Base-by-base conservation (phyloP, 2,329 filamentous ascomycete species). In the Penicillium sp. region DNA sequence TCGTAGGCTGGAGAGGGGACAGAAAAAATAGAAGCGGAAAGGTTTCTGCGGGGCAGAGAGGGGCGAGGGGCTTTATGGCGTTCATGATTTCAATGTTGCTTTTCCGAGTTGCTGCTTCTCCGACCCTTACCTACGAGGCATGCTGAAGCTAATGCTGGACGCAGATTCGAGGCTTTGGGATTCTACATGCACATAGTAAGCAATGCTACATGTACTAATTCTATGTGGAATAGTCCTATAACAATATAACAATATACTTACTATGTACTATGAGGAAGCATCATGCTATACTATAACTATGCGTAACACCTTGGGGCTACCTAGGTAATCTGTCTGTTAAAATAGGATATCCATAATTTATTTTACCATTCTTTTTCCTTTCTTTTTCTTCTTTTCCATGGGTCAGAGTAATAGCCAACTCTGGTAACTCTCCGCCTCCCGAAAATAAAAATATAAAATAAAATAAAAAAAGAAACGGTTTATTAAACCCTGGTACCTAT, bases 11-110 rank as follows among this genome's bases (percentile, higher is more conserved):
- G 43, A 38, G 52, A 27, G 35, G 27, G 54, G 42, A 43, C 17
- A 37, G 58, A 57, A 56, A 57, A 61, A 64, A 61, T 62, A 61
- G 61, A 58, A 65, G 56, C 59, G 57, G 61, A 60, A 37, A 61
- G 52, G 59, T 60, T 60, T 47, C 56, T 58, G 54, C 49, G 62
- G 64, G 62, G 64, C 61, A 57, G 58, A 56, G 55, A 60, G 56
- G 52, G 58, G 58, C 50, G 38, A 40, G 38, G 37, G 53, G 46
- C 40, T 45, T 61, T 53, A 40, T 43, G 42, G 49, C 46, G 33
- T 48, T 42, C 15, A 46, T 60, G 56, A 65, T 63, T 53, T 27
- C 6, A 7, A 45, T 19, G 3, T 43, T 62, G 54, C 53, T 38
- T 52, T 46, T 42, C 8, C 13, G 51, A 47, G 2, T 43, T 63